Base-by-base conservation (phyloP, 495 filamentous ascomycete genomes). In the Penicillium psychrofluorescens region DNA sequence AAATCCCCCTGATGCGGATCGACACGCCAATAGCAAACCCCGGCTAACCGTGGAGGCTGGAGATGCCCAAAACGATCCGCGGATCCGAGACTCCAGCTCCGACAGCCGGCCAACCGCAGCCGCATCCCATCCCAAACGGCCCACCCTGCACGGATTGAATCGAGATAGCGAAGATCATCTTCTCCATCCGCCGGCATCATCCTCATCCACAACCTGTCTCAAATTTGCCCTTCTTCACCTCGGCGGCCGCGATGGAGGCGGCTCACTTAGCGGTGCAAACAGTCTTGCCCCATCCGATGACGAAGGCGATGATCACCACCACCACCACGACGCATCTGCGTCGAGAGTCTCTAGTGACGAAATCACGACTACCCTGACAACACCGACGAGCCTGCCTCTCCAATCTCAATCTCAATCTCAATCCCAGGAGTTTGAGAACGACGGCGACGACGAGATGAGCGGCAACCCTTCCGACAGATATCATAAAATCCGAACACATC, bases 361-460 rank as follows among this genome's bases (percentile, higher is more conserved):
- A 22, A 22, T 22, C 22, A 4, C 22, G 4, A 6, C 2, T 22
- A 22, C 22, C 4, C 2, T 4, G 22, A 22, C 22, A 22, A 4
- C 22, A 22, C 22, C 22, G 22, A 22, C 2, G 22, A 22, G 22
- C 22, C 32, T 12, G 32, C 32, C 9, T 12, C 32, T 12, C n/a
- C 32, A 34, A 34, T 34, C 40, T 11, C 49, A 59, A 39, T 49
- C 52, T 22, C 30, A 50, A 0, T 62, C 56, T 0, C 67, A 50
- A 0, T 62, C 56, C 0, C 67, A 75, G 35, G 69, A 75, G 34
- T 44, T 63, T 14, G 70, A 62, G 44, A 61, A 65, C 33, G 72
- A 78, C 40, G 71, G 68, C 34, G 76, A 80, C 35, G 73, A 82
- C 40, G 66, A 73, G 38, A 65, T 72, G 16, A 73, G 72, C 31